These are phyloP conservation scores for Piper betle DNA, from an alignment of 164 flowering plant species.

Conservation along the genomic window DNA sequence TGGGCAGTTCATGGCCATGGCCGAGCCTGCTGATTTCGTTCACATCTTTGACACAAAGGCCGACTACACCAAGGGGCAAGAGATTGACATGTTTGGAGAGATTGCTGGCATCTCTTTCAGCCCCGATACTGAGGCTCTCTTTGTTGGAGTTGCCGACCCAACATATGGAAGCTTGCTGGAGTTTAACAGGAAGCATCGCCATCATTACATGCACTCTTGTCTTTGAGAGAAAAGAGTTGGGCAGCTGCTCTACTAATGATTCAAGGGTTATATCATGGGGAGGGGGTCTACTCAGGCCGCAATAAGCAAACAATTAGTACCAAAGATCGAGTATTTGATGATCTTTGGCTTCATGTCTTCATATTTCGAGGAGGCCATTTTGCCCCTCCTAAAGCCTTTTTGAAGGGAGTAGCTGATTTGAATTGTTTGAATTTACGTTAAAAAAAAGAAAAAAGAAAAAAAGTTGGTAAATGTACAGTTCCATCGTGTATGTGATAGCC, in stretches of 20 bases:
- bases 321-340: too few species aligned
- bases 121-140: constrained; percentile 78
- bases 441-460: too few species aligned
- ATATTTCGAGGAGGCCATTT: too few species aligned
- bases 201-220: constrained; percentile 34
- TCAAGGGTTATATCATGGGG: background rate
- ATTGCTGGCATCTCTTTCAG: constrained; percentile 92
- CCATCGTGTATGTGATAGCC: too few species aligned
- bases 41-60: constrained; percentile 51
- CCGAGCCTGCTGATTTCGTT: constrained; percentile 94
- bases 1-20: constrained; percentile 83
- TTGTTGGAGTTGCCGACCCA: constrained; percentile 79
- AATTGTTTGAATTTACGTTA: too few species aligned
- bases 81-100: constrained; percentile 88
- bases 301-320: too few species aligned
- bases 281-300: too few species aligned
- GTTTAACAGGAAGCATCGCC: constrained; percentile 39
- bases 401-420: too few species aligned
- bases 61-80: constrained; percentile 48
- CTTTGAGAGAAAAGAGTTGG: background rate
- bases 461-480: too few species aligned
- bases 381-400: too few species aligned
- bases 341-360: too few species aligned
- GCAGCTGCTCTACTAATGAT: background rate
- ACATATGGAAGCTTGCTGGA: constrained; percentile 83